These are phyloP conservation scores for Talaromyces pinophilus DNA, from an alignment of 2,329 filamentous ascomycete species.

Conservation along the genomic window DNA sequence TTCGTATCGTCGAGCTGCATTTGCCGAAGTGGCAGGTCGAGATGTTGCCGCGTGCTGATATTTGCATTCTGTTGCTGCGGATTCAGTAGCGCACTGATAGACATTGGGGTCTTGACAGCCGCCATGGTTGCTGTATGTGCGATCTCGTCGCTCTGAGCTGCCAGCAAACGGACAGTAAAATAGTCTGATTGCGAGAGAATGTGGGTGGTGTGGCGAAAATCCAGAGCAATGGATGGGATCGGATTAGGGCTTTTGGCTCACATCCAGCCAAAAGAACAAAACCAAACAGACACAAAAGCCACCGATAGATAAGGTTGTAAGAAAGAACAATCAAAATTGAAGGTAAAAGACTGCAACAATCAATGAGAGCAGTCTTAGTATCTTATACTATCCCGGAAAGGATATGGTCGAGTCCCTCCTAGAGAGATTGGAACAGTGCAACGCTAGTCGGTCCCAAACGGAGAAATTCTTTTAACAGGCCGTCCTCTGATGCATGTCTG, in stretches of 20 bases:
- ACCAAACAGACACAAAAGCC: constrained; percentile 2
- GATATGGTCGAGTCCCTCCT: constrained; percentile 10
- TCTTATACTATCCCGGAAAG: constrained; percentile 17
- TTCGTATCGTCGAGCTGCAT: constrained; percentile 15
- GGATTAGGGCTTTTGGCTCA: constrained; percentile 4
- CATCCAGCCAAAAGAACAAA: constrained; percentile 5
- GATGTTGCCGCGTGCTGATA: constrained; percentile 28
- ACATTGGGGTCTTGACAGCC: constrained; percentile 21
- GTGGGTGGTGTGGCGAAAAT: not conserved
- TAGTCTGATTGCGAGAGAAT: not conserved
- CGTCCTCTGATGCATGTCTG: constrained; percentile 9
- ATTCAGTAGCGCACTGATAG: constrained; percentile 23
- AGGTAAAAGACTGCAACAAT: not conserved
- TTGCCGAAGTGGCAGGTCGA: constrained; percentile 30
- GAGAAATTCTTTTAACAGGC: not conserved
- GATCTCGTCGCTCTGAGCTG: not conserved
- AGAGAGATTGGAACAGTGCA: constrained; percentile 5
- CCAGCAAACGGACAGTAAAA: not conserved
- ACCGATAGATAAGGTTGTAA: not conserved
- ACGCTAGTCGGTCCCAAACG: constrained; percentile 12
- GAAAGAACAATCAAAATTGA: not conserved
- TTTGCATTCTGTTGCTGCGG: constrained; percentile 20
- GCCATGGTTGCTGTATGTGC: constrained; percentile 16
- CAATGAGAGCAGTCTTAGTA: constrained; percentile 1
- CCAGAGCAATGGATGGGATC: not conserved